Evolutionary conservation across 192 early-diverging fungal genomes (phyloP).

Genomic region (Backusella australiensis): DNA sequence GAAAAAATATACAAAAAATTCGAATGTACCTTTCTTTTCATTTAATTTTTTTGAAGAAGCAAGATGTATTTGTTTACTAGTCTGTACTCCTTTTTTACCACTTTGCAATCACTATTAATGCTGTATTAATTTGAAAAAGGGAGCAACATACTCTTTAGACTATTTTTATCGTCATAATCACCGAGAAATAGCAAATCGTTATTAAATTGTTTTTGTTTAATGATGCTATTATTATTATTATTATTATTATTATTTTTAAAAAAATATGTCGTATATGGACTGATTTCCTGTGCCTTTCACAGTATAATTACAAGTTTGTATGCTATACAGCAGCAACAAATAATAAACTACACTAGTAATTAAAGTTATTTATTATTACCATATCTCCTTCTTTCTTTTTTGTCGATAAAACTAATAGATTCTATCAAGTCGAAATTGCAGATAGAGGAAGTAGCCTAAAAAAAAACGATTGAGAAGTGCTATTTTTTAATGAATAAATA

Average conservation of each 20-base stretch:
- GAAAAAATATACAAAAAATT: background rate
- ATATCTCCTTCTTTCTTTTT: background rate
- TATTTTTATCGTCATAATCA: background rate
- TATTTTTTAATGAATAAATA: background rate
- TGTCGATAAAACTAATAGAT: no score
- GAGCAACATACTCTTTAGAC: background rate
- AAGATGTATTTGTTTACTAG: background rate
- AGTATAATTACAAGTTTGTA: background rate
- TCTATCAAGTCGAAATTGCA: no score
- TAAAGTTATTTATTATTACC: background rate
- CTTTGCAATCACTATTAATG: background rate
- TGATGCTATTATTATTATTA: background rate
- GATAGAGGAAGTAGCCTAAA: background rate
- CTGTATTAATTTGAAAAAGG: background rate
- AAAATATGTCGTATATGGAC: background rate
- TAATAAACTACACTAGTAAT: background rate
- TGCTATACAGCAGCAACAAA: background rate
- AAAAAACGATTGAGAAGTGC: background rate
- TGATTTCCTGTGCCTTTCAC: background rate
- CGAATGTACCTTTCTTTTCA: background rate
- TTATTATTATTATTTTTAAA: background rate
- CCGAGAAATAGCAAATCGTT: background rate
- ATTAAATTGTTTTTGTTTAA: background rate
- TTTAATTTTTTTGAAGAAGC: background rate
- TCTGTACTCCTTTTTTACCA: background rate